phyloP scores from a whole-genome alignment of 2,329 filamentous ascomycete species.

The Microdochium trichocladiopsis region DNA sequence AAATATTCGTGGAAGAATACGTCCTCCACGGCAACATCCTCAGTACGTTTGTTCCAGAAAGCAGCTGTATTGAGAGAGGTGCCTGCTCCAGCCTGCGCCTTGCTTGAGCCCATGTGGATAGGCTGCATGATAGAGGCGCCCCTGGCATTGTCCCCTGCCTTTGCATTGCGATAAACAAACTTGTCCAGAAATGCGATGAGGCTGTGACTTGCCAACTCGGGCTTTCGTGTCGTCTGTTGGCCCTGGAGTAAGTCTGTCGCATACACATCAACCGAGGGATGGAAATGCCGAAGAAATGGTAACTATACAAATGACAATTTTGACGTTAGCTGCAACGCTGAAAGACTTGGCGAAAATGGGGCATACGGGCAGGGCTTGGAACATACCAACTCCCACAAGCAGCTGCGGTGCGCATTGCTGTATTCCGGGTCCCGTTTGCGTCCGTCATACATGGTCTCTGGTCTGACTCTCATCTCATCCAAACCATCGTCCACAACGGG shows the following conservation, averaged over 20 bases:
- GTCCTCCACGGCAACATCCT: constrained; percentile 83
- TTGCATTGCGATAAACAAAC: constrained; percentile 95
- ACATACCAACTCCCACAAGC: constrained; percentile 78
- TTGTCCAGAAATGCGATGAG: constrained; percentile 95
- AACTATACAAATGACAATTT: constrained; percentile 20
- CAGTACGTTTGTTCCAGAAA: constrained; percentile 88
- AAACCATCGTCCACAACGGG: constrained; percentile 9
- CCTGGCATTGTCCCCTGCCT: constrained; percentile 58
- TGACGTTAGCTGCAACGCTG: background rate
- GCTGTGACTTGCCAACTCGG: constrained; percentile 83
- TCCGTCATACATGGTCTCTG: constrained; percentile 61
- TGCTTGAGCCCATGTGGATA: constrained; percentile 50
- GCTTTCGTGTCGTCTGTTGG: constrained; percentile 72
- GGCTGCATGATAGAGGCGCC: constrained; percentile 97
- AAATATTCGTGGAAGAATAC: constrained; percentile 99
- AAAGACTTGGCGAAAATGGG: background rate
- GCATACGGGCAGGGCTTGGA: too few relatives aligned
- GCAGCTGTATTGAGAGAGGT: constrained; percentile 69
- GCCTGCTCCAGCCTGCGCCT: constrained; percentile 24
- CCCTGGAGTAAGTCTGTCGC: constrained; percentile 64
- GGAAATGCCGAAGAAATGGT: constrained; percentile 76
- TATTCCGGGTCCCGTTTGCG: constrained; percentile 88
- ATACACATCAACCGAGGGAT: constrained; percentile 85
- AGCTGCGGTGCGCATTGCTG: constrained; percentile 87
- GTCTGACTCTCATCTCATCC: constrained; percentile 12